phyloP scores from a whole-genome alignment of 2,329 filamentous ascomycete species.

The Zalaria obscura region DNA sequence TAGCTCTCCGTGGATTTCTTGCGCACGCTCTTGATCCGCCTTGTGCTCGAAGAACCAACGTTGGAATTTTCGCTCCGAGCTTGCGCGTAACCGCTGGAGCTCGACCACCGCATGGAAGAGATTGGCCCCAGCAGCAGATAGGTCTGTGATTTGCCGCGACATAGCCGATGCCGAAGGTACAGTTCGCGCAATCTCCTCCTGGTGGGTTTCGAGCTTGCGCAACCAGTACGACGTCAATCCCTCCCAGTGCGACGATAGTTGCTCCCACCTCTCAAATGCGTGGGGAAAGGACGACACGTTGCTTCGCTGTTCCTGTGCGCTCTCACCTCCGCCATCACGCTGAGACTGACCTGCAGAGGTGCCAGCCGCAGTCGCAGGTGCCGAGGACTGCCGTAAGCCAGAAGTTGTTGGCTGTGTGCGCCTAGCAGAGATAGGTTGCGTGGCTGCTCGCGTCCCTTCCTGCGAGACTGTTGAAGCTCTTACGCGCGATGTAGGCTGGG shows the following conservation, averaged over 20 bases:
- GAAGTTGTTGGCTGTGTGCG: slow-evolving; percentile 1
- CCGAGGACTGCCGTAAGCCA: slow-evolving; percentile 5
- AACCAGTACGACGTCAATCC: slow-evolving; percentile 97
- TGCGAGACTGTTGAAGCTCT: background rate
- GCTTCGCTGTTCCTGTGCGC: slow-evolving; percentile 8
- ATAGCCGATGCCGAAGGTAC: slow-evolving; percentile 69
- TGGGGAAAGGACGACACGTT: slow-evolving; percentile 67
- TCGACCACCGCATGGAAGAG: slow-evolving; percentile 96
- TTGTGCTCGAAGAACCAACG: slow-evolving; percentile 96
- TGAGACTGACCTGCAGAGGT: background rate
- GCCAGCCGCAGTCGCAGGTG: slow-evolving; percentile 1
- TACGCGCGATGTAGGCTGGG: background rate
- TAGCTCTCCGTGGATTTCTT: slow-evolving; percentile 71
- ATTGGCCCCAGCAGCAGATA: slow-evolving; percentile 94
- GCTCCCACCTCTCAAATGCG: slow-evolving; percentile 96
- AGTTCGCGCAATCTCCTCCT: slow-evolving; percentile 67
- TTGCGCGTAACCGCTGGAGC: slow-evolving; percentile 80
- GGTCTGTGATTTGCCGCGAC: slow-evolving; percentile 84
- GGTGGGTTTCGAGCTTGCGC: slow-evolving; percentile 77
- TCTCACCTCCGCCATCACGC: background rate
- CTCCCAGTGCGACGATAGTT: slow-evolving; percentile 93
- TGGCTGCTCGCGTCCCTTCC: background rate
- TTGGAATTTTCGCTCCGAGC: slow-evolving; percentile 94
- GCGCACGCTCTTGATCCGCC: slow-evolving; percentile 69
- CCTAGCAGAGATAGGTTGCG: background rate